phyloP scores from a whole-genome alignment of 768 basidiomycete genomes.

The Naematelia aurantialba region DNA sequence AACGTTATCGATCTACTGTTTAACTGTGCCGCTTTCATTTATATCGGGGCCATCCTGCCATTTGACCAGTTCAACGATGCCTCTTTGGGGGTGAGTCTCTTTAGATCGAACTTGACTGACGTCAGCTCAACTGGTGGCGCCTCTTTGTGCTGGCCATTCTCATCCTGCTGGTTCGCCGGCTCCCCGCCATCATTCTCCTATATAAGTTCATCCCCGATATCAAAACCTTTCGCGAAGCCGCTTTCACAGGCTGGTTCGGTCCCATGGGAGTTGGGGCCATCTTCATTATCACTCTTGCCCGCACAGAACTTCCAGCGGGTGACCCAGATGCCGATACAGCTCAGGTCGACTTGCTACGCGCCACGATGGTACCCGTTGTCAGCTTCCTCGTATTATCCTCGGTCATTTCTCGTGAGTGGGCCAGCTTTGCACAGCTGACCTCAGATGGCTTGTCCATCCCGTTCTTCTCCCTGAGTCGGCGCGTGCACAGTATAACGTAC shows the following conservation, averaged over 20 bases:
- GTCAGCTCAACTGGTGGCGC: conserved; percentile 68
- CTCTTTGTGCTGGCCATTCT: conserved; percentile 76
- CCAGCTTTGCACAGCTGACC: not conserved
- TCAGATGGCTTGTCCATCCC: conserved; percentile 84
- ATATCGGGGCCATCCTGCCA: conserved; percentile 96
- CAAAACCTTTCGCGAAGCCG: conserved; percentile 86
- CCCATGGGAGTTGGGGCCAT: conserved; percentile 95
- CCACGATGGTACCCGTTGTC: conserved; percentile 85
- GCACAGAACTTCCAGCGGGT: conserved; percentile 44
- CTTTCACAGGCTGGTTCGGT: conserved; percentile 91
- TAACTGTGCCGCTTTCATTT: conserved; percentile 90
- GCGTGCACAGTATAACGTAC: conserved; percentile 84
- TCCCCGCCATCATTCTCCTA: conserved; percentile 76
- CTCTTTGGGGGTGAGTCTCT: conserved; percentile 16
- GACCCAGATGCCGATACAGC: conserved; percentile 54
- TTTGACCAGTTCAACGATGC: conserved; percentile 67
- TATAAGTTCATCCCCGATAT: conserved; percentile 95
- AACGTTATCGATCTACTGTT: conserved; percentile 91
- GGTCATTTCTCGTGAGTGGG: conserved; percentile 57
- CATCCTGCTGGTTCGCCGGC: conserved; percentile 73
- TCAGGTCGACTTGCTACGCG: conserved; percentile 64
- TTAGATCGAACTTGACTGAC: not conserved
- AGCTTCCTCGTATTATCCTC: conserved; percentile 92
- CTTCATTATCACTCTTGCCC: conserved; percentile 64
- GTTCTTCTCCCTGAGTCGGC: conserved; percentile 82